Base-by-base conservation (phyloP, 192 early-diverging fungal genomes). In the Borealophlyctis nickersoniae region DNA sequence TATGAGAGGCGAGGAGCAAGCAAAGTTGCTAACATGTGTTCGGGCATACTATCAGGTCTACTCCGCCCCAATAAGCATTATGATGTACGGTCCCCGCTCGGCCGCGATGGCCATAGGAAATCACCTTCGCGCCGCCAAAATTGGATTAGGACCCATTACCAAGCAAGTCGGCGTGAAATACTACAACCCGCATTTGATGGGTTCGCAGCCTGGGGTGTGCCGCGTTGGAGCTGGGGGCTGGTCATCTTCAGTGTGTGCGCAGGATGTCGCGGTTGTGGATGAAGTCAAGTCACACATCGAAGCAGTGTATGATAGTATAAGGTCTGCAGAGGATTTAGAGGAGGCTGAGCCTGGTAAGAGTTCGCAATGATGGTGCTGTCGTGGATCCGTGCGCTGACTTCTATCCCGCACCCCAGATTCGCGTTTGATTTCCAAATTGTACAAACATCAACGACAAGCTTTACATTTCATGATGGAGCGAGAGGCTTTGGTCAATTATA, bases 371-470 rank as follows among this genome's bases (percentile, higher is more conserved):
- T 33, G 9, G 31, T 24, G 9, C 28, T 7, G 16, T 52, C 23
- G 83, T 62, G 45, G 13, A 57, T 57, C 28, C 56, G 7, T 26
- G 11, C 7, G 27, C 9, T 11, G 4, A 31, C 23, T 57, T 14
- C 11, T 69, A 49, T 45, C 26, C 22, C 58, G 4, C 13, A 53
- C 52, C 5, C 14, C 39, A 74, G 77, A 79, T 62, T 31, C 28
- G 27, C n/a, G 52, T 1, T 36, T 85, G 13, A 36, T 60, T 19
- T 79, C 92, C 0, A 64, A 56, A n/a, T 67, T 94, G 77, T 87
- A 87, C 52, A 73, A 83, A 57, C 89, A 94, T 71, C 92, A 94
- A 60, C 87, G 86, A 58, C 92, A 94, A 69, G 92, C 89, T 2
- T 80, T 94, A 4, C 80, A 82, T 64, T 94, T 91, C 65, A 85